These are phyloP conservation scores for Paramecium tetraurelia DNA, from an alignment of 73 alveolate species.

Conservation along the genomic window DNA sequence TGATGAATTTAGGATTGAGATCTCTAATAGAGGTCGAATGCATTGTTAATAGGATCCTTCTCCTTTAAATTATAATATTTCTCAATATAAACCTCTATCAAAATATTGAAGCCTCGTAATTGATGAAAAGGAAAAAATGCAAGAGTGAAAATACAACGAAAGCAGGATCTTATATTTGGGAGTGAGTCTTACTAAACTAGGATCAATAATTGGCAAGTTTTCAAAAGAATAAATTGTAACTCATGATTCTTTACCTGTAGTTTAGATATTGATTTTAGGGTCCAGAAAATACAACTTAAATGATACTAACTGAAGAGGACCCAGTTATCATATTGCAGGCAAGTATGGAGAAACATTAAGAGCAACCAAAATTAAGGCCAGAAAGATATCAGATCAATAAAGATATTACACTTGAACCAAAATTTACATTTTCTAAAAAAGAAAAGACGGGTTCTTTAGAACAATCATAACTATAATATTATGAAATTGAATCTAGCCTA, in stretches of 20 bases:
- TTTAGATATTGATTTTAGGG: neutral
- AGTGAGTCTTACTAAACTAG: no score
- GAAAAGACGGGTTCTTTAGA: neutral
- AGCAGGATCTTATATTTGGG: no score
- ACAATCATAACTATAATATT: neutral
- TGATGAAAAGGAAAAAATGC: no score
- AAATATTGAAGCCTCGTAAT: neutral
- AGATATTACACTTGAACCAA: constrained; percentile 12
- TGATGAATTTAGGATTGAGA: neutral
- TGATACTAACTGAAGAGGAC: neutral
- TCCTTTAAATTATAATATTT: neutral
- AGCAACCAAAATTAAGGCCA: neutral
- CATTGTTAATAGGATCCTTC: neutral
- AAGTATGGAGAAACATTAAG: neutral
- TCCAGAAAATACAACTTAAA: neutral
- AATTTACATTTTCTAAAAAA: neutral
- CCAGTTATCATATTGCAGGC: constrained; percentile 49
- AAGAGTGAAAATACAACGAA: no score
- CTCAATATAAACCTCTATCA: neutral
- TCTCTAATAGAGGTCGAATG: neutral
- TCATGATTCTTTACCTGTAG: neutral
- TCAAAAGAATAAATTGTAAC: no score
- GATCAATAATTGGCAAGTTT: no score
- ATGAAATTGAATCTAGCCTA: neutral
- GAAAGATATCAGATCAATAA: constrained; percentile 21